These are phyloP conservation scores for Pyrus hybrid DNA, from an alignment of 331 rosid species.

Conservation along the genomic window DNA sequence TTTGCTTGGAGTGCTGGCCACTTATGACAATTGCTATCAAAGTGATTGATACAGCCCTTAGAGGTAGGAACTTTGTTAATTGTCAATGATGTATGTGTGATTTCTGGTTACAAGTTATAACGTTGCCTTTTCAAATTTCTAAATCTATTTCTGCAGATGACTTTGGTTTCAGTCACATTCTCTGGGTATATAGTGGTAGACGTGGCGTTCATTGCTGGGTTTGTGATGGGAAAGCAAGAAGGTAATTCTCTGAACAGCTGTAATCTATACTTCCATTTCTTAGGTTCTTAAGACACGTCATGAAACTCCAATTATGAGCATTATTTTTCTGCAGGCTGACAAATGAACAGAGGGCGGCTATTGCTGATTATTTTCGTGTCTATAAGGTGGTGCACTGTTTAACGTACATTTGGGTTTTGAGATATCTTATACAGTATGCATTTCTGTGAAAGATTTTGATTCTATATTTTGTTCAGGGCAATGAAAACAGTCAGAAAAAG, in stretches of 20 bases:
- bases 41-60: conserved; percentile 69
- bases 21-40: conserved; percentile 88
- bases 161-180: conserved; percentile 81
- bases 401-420: neutral
- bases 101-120: neutral
- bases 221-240: conserved; percentile 85
- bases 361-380: conserved; percentile 84
- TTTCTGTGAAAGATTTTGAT: neutral
- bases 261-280: neutral
- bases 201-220: conserved; percentile 99
- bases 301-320: neutral
- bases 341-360: conserved; percentile 74
- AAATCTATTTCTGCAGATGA: conserved; percentile 48
- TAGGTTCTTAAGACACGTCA: neutral
- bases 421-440: neutral
- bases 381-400: conserved; percentile 49
- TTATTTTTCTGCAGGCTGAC: conserved; percentile 44
- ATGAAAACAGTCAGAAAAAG: conserved; percentile 78
- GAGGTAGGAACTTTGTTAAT: conserved; percentile 40
- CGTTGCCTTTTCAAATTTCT: neutral
- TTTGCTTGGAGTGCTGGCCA: conserved; percentile 94
- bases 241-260: conserved; percentile 27
- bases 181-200: conserved; percentile 93
- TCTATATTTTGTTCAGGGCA: conserved; percentile 56
- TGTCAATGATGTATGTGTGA: neutral